Conservation (phyloP, 768 basidiomycete genomes). For the Agaricus blazei region DNA sequence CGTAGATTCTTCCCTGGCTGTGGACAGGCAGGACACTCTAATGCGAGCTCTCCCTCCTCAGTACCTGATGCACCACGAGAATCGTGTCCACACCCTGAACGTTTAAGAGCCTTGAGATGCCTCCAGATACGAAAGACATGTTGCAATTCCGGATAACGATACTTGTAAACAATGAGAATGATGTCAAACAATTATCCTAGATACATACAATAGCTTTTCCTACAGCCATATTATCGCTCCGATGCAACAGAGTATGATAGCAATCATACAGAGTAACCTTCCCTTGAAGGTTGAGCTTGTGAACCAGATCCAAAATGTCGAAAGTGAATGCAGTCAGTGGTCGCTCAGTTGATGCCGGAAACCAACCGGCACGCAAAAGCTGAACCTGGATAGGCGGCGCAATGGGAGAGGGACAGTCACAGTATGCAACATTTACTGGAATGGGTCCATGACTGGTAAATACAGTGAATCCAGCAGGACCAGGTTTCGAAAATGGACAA, state of each 20-base stretch:
- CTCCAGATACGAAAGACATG: constrained; percentile 15
- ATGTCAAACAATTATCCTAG: neutral
- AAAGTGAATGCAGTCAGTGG: constrained; percentile 4
- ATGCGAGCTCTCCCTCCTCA: constrained; percentile 19
- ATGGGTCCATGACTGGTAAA: no score
- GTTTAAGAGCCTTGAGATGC: constrained; percentile 21
- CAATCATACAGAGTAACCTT: constrained; percentile 2
- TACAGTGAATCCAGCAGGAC: no score
- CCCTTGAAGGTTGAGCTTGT: constrained; percentile 6
- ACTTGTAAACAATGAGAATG: neutral
- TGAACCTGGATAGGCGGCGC: neutral
- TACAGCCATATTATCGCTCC: neutral
- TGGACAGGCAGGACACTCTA: constrained; percentile 31
- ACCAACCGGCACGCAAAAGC: neutral
- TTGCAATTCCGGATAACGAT: constrained; percentile 12
- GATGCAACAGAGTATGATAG: neutral
- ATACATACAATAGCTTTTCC: neutral
- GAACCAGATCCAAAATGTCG: neutral
- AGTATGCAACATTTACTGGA: no score
- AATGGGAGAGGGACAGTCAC: no score
- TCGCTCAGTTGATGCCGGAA: constrained; percentile 1
- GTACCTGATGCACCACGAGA: constrained; percentile 15
- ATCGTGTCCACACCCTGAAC: constrained; percentile 20
- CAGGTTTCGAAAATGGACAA: no score
- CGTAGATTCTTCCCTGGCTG: constrained; percentile 25